phyloP scores from a whole-genome alignment of 257 asterid genomes.

The Solanum lycopersicoides region DNA sequence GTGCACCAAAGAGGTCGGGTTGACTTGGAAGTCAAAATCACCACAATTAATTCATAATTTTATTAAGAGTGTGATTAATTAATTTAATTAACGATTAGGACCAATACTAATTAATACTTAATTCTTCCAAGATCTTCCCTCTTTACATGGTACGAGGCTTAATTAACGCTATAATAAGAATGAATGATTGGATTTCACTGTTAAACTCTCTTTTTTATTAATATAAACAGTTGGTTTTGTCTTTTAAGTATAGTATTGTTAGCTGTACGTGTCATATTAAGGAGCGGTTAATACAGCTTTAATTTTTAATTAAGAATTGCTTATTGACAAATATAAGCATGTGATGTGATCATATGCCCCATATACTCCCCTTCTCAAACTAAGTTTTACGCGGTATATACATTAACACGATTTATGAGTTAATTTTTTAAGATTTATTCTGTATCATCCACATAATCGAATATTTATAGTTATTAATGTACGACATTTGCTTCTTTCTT shows the following conservation, averaged over 20 bases:
- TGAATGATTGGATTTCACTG: background rate
- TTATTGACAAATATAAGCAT: background rate
- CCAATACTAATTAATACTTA: background rate
- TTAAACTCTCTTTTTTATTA: background rate
- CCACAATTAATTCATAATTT: background rate
- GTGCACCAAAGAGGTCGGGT: constrained; percentile 24
- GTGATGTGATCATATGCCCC: constrained; percentile 4
- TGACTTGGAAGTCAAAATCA: constrained; percentile 6
- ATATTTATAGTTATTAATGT: too few species aligned
- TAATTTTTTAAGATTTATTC: too few species aligned
- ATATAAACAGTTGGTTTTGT: background rate
- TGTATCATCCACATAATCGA: background rate
- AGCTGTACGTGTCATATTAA: background rate
- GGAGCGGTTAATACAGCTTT: background rate
- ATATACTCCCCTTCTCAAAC: background rate
- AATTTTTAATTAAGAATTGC: background rate
- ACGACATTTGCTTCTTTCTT: too few species aligned
- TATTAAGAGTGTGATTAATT: background rate
- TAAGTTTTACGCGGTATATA: too few species aligned
- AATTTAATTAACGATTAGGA: background rate
- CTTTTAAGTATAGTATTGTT: background rate
- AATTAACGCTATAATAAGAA: background rate
- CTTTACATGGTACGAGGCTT: background rate
- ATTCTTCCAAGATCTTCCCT: background rate
- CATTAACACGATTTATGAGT: too few species aligned